A percentile compares a stretch with the other conserved stretches of the same genome.
Conservation (phyloP, 495 filamentous ascomycete species). For the Penicillium crystallinum region DNA sequence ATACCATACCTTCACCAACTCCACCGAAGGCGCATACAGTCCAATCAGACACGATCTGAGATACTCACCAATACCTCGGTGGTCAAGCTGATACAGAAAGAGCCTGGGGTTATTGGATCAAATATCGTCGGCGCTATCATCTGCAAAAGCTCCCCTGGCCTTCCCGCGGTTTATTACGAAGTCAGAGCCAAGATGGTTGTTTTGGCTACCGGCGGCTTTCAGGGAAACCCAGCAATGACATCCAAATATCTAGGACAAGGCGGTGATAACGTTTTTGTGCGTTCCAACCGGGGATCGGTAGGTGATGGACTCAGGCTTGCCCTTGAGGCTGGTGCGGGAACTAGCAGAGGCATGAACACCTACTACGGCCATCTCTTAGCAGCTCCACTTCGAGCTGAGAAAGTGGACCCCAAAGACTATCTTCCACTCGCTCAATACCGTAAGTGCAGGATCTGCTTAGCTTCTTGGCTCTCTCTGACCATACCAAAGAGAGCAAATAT, state of each 20-base stretch:
- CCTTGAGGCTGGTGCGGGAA: constrained; percentile 13
- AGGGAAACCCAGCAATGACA: constrained; percentile 15
- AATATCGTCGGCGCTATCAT: constrained; percentile 17
- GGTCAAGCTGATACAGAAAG: constrained; percentile 19
- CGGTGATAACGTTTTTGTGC: constrained; percentile 24
- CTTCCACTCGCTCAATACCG: constrained; percentile 24
- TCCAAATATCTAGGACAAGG: constrained; percentile 18
- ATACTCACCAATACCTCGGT: constrained; percentile 17
- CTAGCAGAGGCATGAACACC: constrained; percentile 21
- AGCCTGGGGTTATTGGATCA: constrained; percentile 15
- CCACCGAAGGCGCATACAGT: constrained; percentile 12
- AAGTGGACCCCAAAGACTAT: constrained; percentile 21
- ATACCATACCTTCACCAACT: constrained; percentile 16
- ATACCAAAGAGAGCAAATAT: constrained; percentile 19
- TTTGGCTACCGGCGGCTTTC: constrained; percentile 24
- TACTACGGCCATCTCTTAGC: constrained; percentile 25
- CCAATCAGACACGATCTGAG: constrained; percentile 8
- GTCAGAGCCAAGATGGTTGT: constrained; percentile 20
- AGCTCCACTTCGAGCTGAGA: constrained; percentile 14
- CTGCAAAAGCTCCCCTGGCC: background rate
- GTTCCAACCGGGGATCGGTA: constrained; percentile 24
- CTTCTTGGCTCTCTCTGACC: background rate
- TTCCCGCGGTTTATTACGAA: constrained; percentile 4
- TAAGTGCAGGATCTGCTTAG: background rate
- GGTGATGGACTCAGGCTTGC: constrained; percentile 22